Percentiles rank a stretch among this genome's conserved stretches.
phyloP scores from a whole-genome alignment of 2,329 filamentous ascomycete species.

The Penicillium sp. region DNA sequence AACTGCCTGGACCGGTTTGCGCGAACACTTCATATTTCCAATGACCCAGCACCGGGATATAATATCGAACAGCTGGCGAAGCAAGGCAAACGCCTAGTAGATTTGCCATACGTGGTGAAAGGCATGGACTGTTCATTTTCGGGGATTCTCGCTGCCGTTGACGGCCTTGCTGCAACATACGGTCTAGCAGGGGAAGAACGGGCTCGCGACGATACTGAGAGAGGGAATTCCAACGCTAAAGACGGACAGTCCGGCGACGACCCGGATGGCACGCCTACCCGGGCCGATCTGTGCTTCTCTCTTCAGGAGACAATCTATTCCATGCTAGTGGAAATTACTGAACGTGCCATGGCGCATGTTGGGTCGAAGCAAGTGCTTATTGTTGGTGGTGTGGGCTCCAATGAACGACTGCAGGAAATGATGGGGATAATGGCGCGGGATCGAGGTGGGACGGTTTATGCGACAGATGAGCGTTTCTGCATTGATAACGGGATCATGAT shows the following conservation, averaged over 20 bases:
- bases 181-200: conserved; percentile 33
- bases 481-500: conserved; percentile 99
- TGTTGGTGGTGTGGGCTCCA: conserved; percentile 92
- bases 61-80: conserved; percentile 95
- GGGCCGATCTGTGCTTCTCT: conserved; percentile 84
- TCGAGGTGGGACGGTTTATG: conserved; percentile 81
- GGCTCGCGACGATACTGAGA: conserved; percentile 49
- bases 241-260: conserved; percentile 20
- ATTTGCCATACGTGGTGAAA: conserved; percentile 92
- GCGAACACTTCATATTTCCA: conserved; percentile 80
- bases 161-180: conserved; percentile 62
- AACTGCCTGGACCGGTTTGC: conserved; percentile 97
- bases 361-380: conserved; percentile 85
- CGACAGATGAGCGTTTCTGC: conserved; percentile 94
- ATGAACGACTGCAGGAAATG: conserved; percentile 92
- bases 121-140: conserved; percentile 98
- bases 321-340: conserved; percentile 98
- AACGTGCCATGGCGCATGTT: conserved; percentile 97
- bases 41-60: conserved; percentile 93
- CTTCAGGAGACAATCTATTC: conserved; percentile 93
- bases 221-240: conserved; percentile 15
- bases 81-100: conserved; percentile 64
- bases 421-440: conserved; percentile 94
- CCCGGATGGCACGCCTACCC: conserved; percentile 52
- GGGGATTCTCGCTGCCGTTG: conserved; percentile 78